phyloP scores from a whole-genome alignment of 768 basidiomycete species.

The Leccinum rimulosum region DNA sequence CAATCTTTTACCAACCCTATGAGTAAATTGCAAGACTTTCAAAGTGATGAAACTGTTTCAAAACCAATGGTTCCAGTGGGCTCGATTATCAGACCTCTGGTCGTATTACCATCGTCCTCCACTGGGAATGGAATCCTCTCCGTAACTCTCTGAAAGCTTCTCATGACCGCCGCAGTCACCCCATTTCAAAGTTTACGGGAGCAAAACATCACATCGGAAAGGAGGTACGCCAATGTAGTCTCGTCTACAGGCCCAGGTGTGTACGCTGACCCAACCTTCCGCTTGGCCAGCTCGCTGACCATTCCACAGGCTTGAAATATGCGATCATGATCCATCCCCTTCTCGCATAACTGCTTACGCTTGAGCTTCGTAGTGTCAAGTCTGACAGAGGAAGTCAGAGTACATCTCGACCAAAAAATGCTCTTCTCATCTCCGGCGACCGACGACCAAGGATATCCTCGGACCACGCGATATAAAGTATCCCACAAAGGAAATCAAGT shows the following conservation, averaged over 20 bases:
- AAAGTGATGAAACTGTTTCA: no score
- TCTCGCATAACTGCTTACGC: constrained; percentile 32
- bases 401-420: constrained; percentile 32
- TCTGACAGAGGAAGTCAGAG: constrained; percentile 30
- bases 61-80: no score
- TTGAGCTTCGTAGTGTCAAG: constrained; percentile 37
- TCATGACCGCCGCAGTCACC: no score
- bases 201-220: no score
- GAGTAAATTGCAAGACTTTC: no score
- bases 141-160: no score
- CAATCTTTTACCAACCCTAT: no score
- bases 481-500: constrained; percentile 38
- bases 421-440: constrained; percentile 36
- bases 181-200: no score
- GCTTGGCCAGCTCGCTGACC: constrained; percentile 11
- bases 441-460: constrained; percentile 20
- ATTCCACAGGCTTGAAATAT: constrained; percentile 38
- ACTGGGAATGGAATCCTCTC: no score
- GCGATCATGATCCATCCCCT: constrained; percentile 32
- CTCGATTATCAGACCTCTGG: no score
- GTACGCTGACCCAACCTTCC: constrained; percentile 4
- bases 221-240: no score
- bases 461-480: constrained; percentile 23
- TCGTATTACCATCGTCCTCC: no score
- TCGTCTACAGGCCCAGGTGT: constrained; percentile 12